Percentiles rank a stretch among this genome's conserved stretches.
phyloP scores from a whole-genome alignment of 768 basidiomycete species.

The Termitomyces sp. region DNA sequence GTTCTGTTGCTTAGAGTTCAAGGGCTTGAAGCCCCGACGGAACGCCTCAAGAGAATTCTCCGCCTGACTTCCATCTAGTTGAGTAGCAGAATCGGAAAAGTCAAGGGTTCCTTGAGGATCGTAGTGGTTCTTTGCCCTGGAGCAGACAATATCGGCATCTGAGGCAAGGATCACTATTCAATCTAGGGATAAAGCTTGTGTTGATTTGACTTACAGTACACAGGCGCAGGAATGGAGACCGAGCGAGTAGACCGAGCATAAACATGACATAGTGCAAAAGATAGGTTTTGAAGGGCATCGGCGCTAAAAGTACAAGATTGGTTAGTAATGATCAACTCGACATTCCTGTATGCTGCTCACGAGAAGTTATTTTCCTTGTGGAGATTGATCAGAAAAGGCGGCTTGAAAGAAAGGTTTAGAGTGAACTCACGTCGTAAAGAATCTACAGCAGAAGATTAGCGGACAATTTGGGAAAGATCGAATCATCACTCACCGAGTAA shows the following conservation, averaged over 20 bases:
- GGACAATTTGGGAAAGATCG: neutral
- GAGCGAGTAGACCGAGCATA: conserved; percentile 76
- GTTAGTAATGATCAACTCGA: neutral
- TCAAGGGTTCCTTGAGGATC: conserved; percentile 57
- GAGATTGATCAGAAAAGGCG: neutral
- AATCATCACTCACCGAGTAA: conserved; percentile 35
- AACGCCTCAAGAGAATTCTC: conserved; percentile 44
- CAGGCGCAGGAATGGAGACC: conserved; percentile 79
- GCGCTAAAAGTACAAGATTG: conserved; percentile 29
- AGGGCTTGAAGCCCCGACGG: conserved; percentile 50
- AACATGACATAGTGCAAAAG: conserved; percentile 56
- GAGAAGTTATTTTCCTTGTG: conserved; percentile 55
- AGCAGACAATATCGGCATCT: conserved; percentile 44
- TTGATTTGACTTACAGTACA: conserved; percentile 56
- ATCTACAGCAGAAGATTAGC: conserved; percentile 24
- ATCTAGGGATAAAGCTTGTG: neutral
- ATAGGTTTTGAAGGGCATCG: conserved; percentile 59
- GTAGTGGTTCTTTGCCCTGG: conserved; percentile 79
- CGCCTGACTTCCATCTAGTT: conserved; percentile 36
- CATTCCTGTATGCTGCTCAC: conserved; percentile 25
- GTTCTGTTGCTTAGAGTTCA: conserved; percentile 46
- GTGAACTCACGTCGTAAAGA: conserved; percentile 36
- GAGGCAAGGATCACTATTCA: neutral
- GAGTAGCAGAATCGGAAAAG: conserved; percentile 57
- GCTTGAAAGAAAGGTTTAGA: neutral